Conservation (phyloP, 2,329 filamentous ascomycete species). For the Paecilomyces formosus region DNA sequence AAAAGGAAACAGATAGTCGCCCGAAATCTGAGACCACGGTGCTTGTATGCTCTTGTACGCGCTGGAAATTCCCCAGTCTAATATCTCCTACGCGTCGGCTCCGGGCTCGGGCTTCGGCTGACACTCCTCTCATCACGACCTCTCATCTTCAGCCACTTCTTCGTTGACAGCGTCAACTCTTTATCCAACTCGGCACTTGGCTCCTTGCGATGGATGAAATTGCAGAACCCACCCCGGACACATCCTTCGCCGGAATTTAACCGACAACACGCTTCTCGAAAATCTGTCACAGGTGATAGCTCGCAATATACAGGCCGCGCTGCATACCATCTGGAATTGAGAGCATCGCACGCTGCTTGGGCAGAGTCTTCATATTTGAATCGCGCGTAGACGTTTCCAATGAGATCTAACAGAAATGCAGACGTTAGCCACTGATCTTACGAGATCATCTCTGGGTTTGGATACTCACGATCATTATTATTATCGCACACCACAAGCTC, state of each 20-base stretch:
- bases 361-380: slow-evolving; percentile 99
- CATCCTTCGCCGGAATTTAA: slow-evolving; percentile 93
- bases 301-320: slow-evolving; percentile 97
- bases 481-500: slow-evolving; percentile 99
- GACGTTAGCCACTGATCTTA: not conserved
- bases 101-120: slow-evolving; percentile 76
- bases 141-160: slow-evolving; percentile 88
- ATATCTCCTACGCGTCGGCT: slow-evolving; percentile 67
- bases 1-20: not conserved
- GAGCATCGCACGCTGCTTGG: slow-evolving; percentile 84
- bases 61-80: slow-evolving; percentile 29
- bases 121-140: slow-evolving; percentile 78
- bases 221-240: slow-evolving; percentile 94
- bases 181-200: slow-evolving; percentile 80
- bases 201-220: slow-evolving; percentile 98
- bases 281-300: slow-evolving; percentile 92
- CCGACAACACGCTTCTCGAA: slow-evolving; percentile 93
- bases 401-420: slow-evolving; percentile 57
- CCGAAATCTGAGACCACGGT: not conserved
- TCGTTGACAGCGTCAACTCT: slow-evolving; percentile 79
- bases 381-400: slow-evolving; percentile 97
- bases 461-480: slow-evolving; percentile 81
- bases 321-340: slow-evolving; percentile 95
- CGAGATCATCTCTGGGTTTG: not conserved
- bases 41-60: not conserved